These are phyloP conservation scores for Dalbergia cultrata DNA, from an alignment of 306 rosid species.

Conservation along the genomic window DNA sequence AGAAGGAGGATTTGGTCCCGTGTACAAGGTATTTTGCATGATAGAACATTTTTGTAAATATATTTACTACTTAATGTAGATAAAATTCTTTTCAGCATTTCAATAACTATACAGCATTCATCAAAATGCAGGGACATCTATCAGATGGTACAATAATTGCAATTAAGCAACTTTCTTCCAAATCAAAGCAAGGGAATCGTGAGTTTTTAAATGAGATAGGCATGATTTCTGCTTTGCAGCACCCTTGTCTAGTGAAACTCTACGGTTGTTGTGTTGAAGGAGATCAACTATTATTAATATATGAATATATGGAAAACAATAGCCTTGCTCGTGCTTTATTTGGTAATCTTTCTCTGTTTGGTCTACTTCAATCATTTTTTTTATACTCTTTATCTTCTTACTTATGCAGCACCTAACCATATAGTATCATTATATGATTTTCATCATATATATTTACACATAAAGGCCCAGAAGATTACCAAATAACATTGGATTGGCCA, in stretches of 20 bases:
- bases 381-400: no score
- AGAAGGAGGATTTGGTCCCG: constrained; percentile 61
- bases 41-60: background rate
- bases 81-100: no score
- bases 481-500: constrained; percentile 62
- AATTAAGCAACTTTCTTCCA: background rate
- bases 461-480: no score
- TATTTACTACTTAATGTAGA: no score
- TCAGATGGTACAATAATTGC: constrained; percentile 28
- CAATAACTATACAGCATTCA: background rate
- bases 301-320: constrained; percentile 91
- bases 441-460: no score
- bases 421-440: no score
- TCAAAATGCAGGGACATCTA: background rate
- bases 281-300: constrained; percentile 72
- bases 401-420: no score
- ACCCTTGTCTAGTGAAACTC: constrained; percentile 33
- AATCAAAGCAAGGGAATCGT: background rate
- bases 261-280: constrained; percentile 88
- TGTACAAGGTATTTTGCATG: constrained; percentile 53
- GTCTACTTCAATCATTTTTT: background rate
- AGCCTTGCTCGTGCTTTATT: constrained; percentile 85
- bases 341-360: constrained; percentile 48
- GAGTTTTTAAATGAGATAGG: constrained; percentile 29
- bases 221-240: constrained; percentile 25